These are phyloP conservation scores for Colletotrichum higginsianum DNA, from an alignment of 2,329 filamentous ascomycete genomes.

Conservation along the genomic window DNA sequence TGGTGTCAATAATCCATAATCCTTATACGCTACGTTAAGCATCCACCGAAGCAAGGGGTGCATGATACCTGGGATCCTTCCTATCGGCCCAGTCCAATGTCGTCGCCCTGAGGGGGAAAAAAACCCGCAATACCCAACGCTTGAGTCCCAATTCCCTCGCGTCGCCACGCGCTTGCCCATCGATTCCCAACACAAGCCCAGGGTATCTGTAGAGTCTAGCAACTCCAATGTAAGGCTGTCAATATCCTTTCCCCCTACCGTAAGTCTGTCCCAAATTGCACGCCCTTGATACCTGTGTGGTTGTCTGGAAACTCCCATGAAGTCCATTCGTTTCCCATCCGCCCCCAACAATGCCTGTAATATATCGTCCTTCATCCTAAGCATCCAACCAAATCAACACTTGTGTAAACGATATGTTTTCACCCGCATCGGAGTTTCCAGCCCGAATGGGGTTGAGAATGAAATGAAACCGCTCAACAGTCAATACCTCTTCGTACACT, in stretches of 20 bases:
- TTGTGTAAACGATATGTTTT: slow-evolving; percentile 18
- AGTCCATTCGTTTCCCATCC: not conserved
- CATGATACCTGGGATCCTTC: slow-evolving; percentile 39
- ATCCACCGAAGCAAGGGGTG: slow-evolving; percentile 39
- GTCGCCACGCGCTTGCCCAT: slow-evolving; percentile 23
- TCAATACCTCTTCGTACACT: slow-evolving; percentile 34
- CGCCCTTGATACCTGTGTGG: slow-evolving; percentile 1
- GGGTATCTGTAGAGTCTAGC: slow-evolving; percentile 43
- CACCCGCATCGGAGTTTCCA: not conserved
- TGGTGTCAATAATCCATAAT: slow-evolving; percentile 38
- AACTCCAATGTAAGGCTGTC: slow-evolving; percentile 44
- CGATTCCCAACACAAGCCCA: slow-evolving; percentile 8
- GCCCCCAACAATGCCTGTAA: not conserved
- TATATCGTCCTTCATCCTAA: not conserved
- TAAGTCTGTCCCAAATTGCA: not conserved
- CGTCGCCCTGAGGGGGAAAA: not conserved
- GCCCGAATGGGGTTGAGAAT: slow-evolving; percentile 1
- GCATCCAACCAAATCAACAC: not conserved
- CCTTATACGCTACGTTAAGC: slow-evolving; percentile 27
- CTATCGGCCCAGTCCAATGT: slow-evolving; percentile 32
- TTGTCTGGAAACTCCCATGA: slow-evolving; percentile 36
- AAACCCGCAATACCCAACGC: slow-evolving; percentile 20
- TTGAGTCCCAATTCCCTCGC: slow-evolving; percentile 26
- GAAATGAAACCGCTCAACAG: slow-evolving; percentile 33
- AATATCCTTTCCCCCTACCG: not conserved